phyloP scores from a whole-genome alignment of 2,329 filamentous ascomycete species.

The Tympanopsis confertula region DNA sequence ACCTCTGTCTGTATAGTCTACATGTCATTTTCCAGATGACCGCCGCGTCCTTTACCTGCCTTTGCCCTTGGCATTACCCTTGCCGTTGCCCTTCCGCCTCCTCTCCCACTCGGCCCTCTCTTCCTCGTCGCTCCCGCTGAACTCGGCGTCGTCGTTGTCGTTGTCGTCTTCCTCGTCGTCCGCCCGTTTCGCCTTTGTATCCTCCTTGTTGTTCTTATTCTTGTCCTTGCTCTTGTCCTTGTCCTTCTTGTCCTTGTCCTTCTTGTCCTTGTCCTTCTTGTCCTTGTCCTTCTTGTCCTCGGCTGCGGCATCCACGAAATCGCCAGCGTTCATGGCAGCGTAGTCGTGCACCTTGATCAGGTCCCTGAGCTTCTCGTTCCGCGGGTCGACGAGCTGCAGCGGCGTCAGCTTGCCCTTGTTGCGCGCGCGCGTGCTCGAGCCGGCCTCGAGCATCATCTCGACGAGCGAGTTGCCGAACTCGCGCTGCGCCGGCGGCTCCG shows the following conservation, averaged over 20 bases:
- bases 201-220: conserved; percentile 6
- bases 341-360: conserved; percentile 64
- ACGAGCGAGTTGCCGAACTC: conserved; percentile 56
- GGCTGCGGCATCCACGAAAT: conserved; percentile 33
- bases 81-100: conserved; percentile 26
- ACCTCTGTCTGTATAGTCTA: too few relatives aligned
- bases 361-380: conserved; percentile 47
- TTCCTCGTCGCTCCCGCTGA: conserved; percentile 53
- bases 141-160: conserved; percentile 48
- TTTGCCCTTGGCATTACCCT: too few relatives aligned
- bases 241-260: too few relatives aligned
- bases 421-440: conserved; percentile 40
- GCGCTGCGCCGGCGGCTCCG: conserved; percentile 49
- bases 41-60: conserved; percentile 7
- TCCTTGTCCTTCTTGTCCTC: conserved; percentile 6
- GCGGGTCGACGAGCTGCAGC: conserved; percentile 61
- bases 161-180: too few relatives aligned
- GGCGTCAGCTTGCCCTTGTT: conserved; percentile 68
- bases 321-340: conserved; percentile 41
- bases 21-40: background rate
- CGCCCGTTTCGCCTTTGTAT: conserved; percentile 13
- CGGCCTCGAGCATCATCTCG: conserved; percentile 74
- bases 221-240: too few relatives aligned
- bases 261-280: too few relatives aligned
- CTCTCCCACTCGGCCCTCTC: conserved; percentile 51